Evolutionary conservation across 2,329 filamentous ascomycete species (phyloP).

Genomic region (Trichoderma afroharzianum): DNA sequence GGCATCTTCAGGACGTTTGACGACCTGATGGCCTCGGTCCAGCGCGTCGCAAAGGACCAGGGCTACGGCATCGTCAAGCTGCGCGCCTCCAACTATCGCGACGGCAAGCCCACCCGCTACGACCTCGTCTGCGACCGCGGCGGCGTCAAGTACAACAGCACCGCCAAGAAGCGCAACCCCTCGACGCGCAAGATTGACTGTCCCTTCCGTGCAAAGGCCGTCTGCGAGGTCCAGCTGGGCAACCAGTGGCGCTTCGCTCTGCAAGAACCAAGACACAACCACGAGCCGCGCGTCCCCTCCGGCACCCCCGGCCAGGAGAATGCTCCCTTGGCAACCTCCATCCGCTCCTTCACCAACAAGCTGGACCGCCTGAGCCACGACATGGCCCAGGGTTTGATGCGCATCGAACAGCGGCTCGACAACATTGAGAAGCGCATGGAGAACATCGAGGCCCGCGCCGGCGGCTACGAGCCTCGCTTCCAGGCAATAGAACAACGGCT

Average conservation of each 20-base stretch:
- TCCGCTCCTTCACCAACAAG: constrained; percentile 57
- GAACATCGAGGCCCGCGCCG: constrained; percentile 46
- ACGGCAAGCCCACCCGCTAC: constrained; percentile 59
- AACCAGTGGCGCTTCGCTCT: constrained; percentile 64
- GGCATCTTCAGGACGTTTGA: constrained; percentile 59
- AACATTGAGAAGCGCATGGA: constrained; percentile 54
- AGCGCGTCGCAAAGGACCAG: constrained; percentile 58
- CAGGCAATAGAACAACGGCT: constrained; percentile 42
- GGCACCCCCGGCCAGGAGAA: constrained; percentile 55
- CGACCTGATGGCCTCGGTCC: constrained; percentile 55
- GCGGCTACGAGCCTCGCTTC: constrained; percentile 43
- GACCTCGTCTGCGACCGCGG: constrained; percentile 61
- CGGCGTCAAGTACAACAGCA: constrained; percentile 62
- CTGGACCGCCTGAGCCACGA: constrained; percentile 58
- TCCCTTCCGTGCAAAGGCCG: constrained; percentile 60
- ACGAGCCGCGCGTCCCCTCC: constrained; percentile 55
- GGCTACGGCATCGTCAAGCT: constrained; percentile 62
- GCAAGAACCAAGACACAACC: constrained; percentile 58
- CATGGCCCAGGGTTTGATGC: constrained; percentile 48
- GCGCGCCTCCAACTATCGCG: constrained; percentile 60
- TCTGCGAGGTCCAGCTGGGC: constrained; percentile 59
- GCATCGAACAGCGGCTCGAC: constrained; percentile 49
- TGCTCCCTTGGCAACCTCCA: constrained; percentile 54
- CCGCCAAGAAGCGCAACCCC: constrained; percentile 61
- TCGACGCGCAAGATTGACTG: constrained; percentile 63